A percentile compares a stretch with the other conserved stretches of the same genome.
phyloP scores from a whole-genome alignment of 768 basidiomycete genomes.

The Stropharia rugosoannulata region DNA sequence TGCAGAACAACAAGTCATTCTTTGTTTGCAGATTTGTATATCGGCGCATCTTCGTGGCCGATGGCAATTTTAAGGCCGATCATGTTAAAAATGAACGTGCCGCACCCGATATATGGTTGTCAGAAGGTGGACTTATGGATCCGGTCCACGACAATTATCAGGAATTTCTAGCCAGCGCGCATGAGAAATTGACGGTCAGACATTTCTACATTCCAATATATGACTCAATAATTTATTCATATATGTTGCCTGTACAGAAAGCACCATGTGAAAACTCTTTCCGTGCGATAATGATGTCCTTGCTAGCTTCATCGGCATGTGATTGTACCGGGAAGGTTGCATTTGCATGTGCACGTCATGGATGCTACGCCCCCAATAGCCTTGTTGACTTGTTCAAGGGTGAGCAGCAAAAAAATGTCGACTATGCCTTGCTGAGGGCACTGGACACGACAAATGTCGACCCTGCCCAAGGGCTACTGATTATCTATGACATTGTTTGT shows the following conservation, averaged over 20 bases:
- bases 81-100: constrained; percentile 5
- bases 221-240: background rate
- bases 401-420: constrained; percentile 14
- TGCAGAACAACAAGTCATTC: no score
- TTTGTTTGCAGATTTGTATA: background rate
- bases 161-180: background rate
- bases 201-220: background rate
- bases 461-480: background rate
- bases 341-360: constrained; percentile 14
- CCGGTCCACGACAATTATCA: background rate
- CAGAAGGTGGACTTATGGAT: constrained; percentile 5
- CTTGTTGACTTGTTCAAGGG: constrained; percentile 10
- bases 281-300: background rate
- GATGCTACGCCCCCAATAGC: constrained; percentile 5
- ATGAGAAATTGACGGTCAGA: background rate
- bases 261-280: constrained; percentile 5
- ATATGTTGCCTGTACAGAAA: background rate
- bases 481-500: constrained; percentile 17
- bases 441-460: constrained; percentile 11
- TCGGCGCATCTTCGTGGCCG: constrained; percentile 6
- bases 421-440: constrained; percentile 10
- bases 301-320: background rate
- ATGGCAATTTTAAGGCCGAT: constrained; percentile 18
- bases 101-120: constrained; percentile 9
- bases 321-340: constrained; percentile 13